phyloP scores from a whole-genome alignment of 1,284 basidiomycete genomes.

The Pseudomicrostroma phylloplanum region DNA sequence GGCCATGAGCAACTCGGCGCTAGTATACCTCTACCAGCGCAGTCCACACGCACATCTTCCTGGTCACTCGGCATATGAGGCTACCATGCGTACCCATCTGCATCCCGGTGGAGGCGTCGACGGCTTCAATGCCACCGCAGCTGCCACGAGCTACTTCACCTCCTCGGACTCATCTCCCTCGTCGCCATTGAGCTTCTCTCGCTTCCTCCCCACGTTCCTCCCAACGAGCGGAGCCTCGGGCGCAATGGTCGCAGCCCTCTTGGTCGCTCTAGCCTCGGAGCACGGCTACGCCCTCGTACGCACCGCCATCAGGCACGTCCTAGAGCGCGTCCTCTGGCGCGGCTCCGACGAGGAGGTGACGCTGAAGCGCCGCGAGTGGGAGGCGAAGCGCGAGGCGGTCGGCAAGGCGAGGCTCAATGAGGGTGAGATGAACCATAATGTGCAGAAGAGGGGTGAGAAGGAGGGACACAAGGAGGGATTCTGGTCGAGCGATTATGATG shows the following conservation, averaged over 20 bases:
- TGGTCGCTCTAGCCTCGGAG: conserved; percentile 44
- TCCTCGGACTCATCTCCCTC: conserved; percentile 8
- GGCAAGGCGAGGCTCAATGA: neutral
- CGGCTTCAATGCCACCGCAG: conserved; percentile 3
- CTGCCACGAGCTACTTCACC: neutral
- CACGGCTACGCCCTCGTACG: conserved; percentile 39
- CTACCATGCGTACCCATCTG: conserved; percentile 31
- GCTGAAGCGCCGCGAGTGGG: conserved; percentile 38
- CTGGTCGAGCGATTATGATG: neutral
- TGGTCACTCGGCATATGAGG: conserved; percentile 29
- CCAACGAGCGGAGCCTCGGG: conserved; percentile 23
- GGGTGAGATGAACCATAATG: neutral
- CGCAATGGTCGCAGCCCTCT: conserved; percentile 32
- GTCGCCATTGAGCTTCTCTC: conserved; percentile 24
- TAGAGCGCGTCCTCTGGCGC: conserved; percentile 41
- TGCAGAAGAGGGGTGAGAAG: conserved; percentile 1
- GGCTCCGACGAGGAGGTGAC: conserved; percentile 35
- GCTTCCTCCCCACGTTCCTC: conserved; percentile 24
- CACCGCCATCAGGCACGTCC: conserved; percentile 27
- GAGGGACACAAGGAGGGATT: neutral
- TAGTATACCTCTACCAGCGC: conserved; percentile 41
- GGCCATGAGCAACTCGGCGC: conserved; percentile 34
- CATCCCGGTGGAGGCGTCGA: conserved; percentile 12
- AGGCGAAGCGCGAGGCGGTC: conserved; percentile 10
- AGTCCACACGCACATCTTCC: conserved; percentile 16